Evolutionary conservation across 1,284 basidiomycete genomes (phyloP).

Genomic region (Trametes hirsuta): DNA sequence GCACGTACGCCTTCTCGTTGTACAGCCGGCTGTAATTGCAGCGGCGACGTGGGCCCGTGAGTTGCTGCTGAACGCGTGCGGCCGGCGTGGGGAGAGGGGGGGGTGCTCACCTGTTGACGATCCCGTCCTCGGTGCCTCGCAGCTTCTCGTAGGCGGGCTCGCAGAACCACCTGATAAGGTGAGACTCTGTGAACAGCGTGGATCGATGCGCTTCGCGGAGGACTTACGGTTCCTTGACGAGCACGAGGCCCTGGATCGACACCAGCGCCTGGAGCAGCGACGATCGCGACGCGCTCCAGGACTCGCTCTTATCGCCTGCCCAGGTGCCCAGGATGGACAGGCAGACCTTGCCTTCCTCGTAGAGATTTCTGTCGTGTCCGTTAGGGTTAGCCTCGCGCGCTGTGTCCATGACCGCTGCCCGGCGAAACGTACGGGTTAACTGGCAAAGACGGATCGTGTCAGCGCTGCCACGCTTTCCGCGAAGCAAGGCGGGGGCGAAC

Average conservation of each 20-base stretch:
- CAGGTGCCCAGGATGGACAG: constrained; percentile 91
- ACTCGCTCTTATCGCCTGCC: constrained; percentile 86
- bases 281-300: constrained; percentile 80
- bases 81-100: neutral
- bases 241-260: constrained; percentile 91
- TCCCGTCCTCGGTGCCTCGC: constrained; percentile 86
- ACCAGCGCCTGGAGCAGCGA: constrained; percentile 92
- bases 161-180: constrained; percentile 74
- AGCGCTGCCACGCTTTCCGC: neutral
- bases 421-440: constrained; percentile 71
- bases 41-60: neutral
- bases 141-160: constrained; percentile 92
- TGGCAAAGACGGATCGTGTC: constrained; percentile 28
- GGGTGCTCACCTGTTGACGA: constrained; percentile 68
- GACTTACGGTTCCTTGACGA: constrained; percentile 89
- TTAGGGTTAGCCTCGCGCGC: neutral
- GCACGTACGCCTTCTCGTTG: constrained; percentile 91
- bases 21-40: constrained; percentile 68
- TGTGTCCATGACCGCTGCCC: neutral
- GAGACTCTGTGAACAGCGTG: constrained; percentile 11
- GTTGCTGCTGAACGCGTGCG: too few species aligned
- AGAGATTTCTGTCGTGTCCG: constrained; percentile 67
- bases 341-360: constrained; percentile 96
- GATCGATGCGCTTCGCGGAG: neutral
- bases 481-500: constrained; percentile 26